Base-by-base conservation (phyloP, 495 filamentous ascomycete species). In the Oidiodendron maius region DNA sequence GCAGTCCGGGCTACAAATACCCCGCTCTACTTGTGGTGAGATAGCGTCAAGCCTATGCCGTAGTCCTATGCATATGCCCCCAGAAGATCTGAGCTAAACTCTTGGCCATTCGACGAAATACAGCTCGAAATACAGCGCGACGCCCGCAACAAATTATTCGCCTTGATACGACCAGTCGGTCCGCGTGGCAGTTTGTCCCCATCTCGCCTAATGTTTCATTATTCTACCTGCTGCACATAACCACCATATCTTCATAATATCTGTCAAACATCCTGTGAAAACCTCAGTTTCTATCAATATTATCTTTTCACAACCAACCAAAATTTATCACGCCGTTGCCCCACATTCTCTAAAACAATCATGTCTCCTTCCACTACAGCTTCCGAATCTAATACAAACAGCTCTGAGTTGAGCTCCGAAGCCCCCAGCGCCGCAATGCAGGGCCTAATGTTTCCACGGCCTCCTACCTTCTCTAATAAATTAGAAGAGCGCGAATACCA, bases 401-500 rank as follows among this genome's bases (percentile, higher is more conserved):
- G 5, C 36, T n/a, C 15, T 17, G 36, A 39, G 36, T 39, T 17
- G 6, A 39, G n/a, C n/a, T n/a, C n/a, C n/a, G n/a, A n/a, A n/a
- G n/a, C n/a, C n/a, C 36, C 36, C 36, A 39, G 36, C 36, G 36
- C 36, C 36, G 36, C 36, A 39, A 39, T 39, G 36, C 5, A 16
- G 15, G 36, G 36, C 36, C 36, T 39, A 10, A 39, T n/a, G 36
- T 39, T 39, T 39, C 36, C 36, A 17, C 36, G 36, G 6, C 15
- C 36, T 39, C 36, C 36, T 10, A 39, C 36, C 18, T 39, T 39
- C 36, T 17, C 36, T 16, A 17, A 39, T 39, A 39, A 39, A 39
- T 39, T n/a, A 10, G 18, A 80, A 50, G 79, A 84, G 60, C 71
- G 80, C 4, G 72, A 76, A 28, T 83, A 80, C 49, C 68, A 82